phyloP scores from a whole-genome alignment of 169 alveolate species.

The Plasmodium gonderi region DNA sequence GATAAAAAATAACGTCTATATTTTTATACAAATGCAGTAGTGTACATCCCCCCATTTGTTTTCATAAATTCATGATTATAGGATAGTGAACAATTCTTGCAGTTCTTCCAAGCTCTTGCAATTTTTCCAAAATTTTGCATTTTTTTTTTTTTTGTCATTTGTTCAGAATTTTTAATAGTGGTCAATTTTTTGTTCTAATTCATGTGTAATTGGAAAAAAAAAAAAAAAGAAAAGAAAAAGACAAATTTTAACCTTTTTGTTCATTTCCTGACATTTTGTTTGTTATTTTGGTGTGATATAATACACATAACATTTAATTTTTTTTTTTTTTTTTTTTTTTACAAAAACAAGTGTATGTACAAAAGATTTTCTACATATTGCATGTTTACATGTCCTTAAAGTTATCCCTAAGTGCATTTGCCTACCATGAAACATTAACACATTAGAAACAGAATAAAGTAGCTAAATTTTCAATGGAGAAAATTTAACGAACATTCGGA shows the following conservation, averaged over 20 bases:
- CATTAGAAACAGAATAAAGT: neutral
- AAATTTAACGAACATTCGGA: neutral
- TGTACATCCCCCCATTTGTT: neutral
- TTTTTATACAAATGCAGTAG: neutral
- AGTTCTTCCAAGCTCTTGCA: neutral
- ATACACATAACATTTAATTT: neutral
- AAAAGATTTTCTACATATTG: neutral
- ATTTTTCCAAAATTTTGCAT: neutral
- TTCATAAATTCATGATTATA: neutral
- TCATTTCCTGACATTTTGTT: slow-evolving; percentile 8
- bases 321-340: neutral
- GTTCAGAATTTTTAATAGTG: neutral
- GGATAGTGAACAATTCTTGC: neutral
- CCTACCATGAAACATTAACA: neutral
- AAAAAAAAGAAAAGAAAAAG: slow-evolving; percentile 17
- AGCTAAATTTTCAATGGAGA: neutral
- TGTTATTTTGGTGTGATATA: neutral
- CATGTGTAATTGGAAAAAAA: neutral
- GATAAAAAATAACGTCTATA: too few relatives aligned
- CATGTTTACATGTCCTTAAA: too few relatives aligned
- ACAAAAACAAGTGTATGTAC: neutral
- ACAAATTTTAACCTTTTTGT: neutral
- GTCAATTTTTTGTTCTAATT: neutral
- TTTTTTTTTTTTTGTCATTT: neutral
- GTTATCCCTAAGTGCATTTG: neutral